A percentile compares a stretch with the other conserved stretches of the same genome.
Evolutionary conservation across 768 basidiomycete species (phyloP).

Genomic region (Auricularia sp.): DNA sequence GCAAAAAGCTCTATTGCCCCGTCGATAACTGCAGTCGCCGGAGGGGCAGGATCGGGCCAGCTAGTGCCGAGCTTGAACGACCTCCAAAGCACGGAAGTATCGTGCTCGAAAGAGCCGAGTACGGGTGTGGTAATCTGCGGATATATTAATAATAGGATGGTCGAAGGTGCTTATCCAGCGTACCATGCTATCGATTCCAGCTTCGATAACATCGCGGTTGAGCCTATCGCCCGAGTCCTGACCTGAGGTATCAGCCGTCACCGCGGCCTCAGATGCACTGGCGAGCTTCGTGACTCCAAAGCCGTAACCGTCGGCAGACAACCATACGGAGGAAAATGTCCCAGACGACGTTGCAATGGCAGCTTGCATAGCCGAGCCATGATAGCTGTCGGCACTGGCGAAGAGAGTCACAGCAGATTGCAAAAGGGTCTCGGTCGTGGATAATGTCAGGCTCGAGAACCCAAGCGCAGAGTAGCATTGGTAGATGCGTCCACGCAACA

Average conservation of each 20-base stretch:
- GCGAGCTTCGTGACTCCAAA: constrained; percentile 78
- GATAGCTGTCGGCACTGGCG: constrained; percentile 77
- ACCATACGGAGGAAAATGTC: constrained; percentile 78
- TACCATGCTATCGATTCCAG: constrained; percentile 70
- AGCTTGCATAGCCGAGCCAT: constrained; percentile 79
- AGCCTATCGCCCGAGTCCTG: constrained; percentile 33
- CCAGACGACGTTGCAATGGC: constrained; percentile 83
- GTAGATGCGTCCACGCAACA: constrained; percentile 75
- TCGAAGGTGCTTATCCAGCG: constrained; percentile 15
- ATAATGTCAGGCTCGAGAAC: constrained; percentile 66
- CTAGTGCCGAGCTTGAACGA: constrained; percentile 25
- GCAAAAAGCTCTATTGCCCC: constrained; percentile 83
- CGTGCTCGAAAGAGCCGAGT: constrained; percentile 59
- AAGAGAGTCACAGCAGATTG: constrained; percentile 76
- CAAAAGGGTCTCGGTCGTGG: constrained; percentile 70
- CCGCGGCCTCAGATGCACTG: constrained; percentile 33
- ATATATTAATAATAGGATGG: not conserved
- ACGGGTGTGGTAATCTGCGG: constrained; percentile 64
- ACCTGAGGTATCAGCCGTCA: constrained; percentile 20
- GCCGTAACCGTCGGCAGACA: constrained; percentile 77
- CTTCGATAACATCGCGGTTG: constrained; percentile 73
- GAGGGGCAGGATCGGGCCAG: constrained; percentile 58
- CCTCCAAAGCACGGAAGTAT: constrained; percentile 17
- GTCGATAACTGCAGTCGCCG: constrained; percentile 77
- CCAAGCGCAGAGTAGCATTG: constrained; percentile 85